A percentile compares a stretch with the other conserved stretches of the same genome.
Conservation (phyloP, 192 early-diverging fungal species). For the Linnemannia schmuckeri region DNA sequence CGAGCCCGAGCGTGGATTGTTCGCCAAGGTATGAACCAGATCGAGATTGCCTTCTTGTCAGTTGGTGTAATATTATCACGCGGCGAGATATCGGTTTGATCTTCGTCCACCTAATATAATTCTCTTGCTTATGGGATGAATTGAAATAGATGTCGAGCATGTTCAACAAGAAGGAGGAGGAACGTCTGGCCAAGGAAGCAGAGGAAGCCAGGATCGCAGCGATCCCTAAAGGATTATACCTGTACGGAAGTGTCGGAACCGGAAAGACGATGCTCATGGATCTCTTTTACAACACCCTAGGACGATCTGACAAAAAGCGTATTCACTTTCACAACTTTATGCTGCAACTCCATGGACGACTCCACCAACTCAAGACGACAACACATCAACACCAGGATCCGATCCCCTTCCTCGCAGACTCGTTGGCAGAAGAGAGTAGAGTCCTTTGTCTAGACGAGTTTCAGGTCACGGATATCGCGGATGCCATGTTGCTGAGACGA, state of each 20-base stretch:
- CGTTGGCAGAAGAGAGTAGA: constrained; percentile 84
- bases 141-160: constrained; percentile 30
- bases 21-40: constrained; percentile 21
- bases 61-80: background rate
- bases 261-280: constrained; percentile 99
- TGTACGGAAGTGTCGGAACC: constrained; percentile 86
- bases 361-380: constrained; percentile 70
- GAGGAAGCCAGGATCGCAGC: constrained; percentile 32
- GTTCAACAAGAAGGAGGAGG: constrained; percentile 46
- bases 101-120: background rate
- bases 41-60: background rate
- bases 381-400: constrained; percentile 70
- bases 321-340: constrained; percentile 99
- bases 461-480: constrained; percentile 97
- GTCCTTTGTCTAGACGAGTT: constrained; percentile 98
- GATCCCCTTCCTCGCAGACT: constrained; percentile 80
- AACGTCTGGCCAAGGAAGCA: constrained; percentile 27
- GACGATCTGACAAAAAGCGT: constrained; percentile 80
- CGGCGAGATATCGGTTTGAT: background rate
- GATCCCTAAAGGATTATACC: constrained; percentile 67
- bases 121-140: background rate
- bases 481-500: constrained; percentile 93
- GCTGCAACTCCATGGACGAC: constrained; percentile 88
- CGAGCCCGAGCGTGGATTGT: constrained; percentile 21
- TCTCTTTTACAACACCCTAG: constrained; percentile 88